Conservation (phyloP, 108 stramenopile species). For the Pseudonitzschia multiseries region DNA sequence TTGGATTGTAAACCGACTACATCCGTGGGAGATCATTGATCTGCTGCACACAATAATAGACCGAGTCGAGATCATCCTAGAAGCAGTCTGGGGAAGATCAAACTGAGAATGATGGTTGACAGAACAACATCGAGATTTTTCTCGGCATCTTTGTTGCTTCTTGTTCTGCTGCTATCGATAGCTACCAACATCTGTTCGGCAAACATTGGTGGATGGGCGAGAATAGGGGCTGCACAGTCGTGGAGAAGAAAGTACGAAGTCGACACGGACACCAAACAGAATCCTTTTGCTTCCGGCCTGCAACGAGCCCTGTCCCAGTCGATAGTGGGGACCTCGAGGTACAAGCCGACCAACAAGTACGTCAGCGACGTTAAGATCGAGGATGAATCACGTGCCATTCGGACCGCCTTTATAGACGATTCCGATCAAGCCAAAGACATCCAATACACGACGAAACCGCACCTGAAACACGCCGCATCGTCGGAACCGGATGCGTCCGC, state of each 20-base stretch:
- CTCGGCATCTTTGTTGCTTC: neutral
- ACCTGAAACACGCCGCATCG: slow-evolving; percentile 7
- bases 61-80: too few relatives aligned
- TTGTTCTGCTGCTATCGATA: neutral
- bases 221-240: neutral
- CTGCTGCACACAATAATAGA: too few relatives aligned
- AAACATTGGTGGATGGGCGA: neutral
- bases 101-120: too few relatives aligned
- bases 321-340: neutral
- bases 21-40: too few relatives aligned
- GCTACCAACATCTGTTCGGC: neutral
- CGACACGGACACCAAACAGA: neutral
- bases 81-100: neutral
- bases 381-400: slow-evolving; percentile 34
- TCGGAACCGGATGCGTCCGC: neutral
- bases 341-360: neutral
- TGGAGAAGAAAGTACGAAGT: neutral
- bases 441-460: slow-evolving; percentile 8
- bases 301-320: slow-evolving; percentile 9
- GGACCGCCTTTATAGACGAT: slow-evolving; percentile 14
- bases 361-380: slow-evolving; percentile 12
- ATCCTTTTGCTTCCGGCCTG: slow-evolving; percentile 5
- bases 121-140: too few relatives aligned
- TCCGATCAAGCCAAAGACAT: neutral
- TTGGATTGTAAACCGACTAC: too few relatives aligned